Percentiles rank a stretch among this genome's conserved stretches.
These are phyloP conservation scores for Vigna trinervia DNA, from an alignment of 306 rosid genomes.

Conservation along the genomic window DNA sequence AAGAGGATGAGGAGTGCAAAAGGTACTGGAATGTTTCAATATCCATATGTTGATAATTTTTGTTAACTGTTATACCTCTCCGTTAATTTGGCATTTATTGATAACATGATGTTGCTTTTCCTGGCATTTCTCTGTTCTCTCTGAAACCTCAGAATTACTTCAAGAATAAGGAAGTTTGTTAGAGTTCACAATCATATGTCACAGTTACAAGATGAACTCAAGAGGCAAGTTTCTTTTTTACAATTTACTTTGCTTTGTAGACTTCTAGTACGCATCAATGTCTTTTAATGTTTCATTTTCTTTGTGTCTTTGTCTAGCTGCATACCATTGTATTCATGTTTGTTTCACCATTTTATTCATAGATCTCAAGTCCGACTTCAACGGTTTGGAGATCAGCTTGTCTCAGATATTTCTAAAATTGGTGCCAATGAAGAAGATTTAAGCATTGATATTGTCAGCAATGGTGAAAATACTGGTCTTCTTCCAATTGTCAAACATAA, in stretches of 20 bases:
- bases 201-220: slow-evolving; percentile 78
- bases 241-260: background rate
- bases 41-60: slow-evolving; percentile 32
- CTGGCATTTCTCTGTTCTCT: slow-evolving; percentile 39
- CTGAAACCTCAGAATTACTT: slow-evolving; percentile 67
- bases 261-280: slow-evolving; percentile 7
- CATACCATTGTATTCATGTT: slow-evolving; percentile 35
- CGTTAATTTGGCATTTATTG: slow-evolving; percentile 29
- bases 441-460: slow-evolving; percentile 77
- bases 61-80: slow-evolving; percentile 10
- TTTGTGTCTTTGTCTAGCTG: slow-evolving; percentile 2
- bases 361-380: slow-evolving; percentile 85
- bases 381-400: slow-evolving; percentile 84
- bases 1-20: slow-evolving; percentile 79
- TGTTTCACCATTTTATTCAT: slow-evolving; percentile 34
- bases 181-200: slow-evolving; percentile 65
- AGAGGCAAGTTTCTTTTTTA: slow-evolving; percentile 58
- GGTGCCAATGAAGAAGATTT: slow-evolving; percentile 82
- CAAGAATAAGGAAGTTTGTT: slow-evolving; percentile 78
- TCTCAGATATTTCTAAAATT: slow-evolving; percentile 62
- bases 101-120: slow-evolving; percentile 35
- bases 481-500: slow-evolving; percentile 52
- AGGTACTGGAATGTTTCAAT: slow-evolving; percentile 53
- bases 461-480: slow-evolving; percentile 69
- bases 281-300: slow-evolving; percentile 34